Base-by-base conservation (phyloP, 805 yeast genomes). In the Wickerhamomyces alni region DNA sequence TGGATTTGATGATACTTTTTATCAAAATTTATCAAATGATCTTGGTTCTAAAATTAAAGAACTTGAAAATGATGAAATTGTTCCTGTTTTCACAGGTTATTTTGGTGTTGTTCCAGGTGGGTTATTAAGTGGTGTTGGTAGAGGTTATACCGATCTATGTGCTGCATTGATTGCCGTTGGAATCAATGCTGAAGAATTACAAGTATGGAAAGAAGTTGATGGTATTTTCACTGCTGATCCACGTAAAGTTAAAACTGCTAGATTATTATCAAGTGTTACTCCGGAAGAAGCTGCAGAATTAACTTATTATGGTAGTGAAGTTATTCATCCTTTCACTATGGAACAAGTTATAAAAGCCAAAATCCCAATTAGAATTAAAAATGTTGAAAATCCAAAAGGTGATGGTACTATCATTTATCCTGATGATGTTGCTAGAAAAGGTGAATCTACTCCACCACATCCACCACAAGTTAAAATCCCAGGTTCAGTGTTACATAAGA, bases 161-260 rank as follows among this genome's bases (percentile, higher is more conserved):
- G 99, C 99, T 16, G 99, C 98, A 2, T 72, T 93, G 55, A 75
- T 88, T 30, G 96, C 99, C 0, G 98, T 93, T 22, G 99, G 97
- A 2, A 64, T 83, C 36, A 77, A 73, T 46, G 97, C 98, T 5
- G 94, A 87, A 33, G 99, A 93, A 64, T 71, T 93, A 46, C 99
- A 93, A 66, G 87, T 93, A 36, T 93, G 99, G 99, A 93, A 93
- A 55, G 99, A 93, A 67, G 99, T 93, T 38, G 99, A 93, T 60
- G 99, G 99, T 53, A 93, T 93, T 30, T 93, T 93, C 69, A 89
- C 98, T 1, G 99, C 99, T 3, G 99, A 93, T 60, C 99, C 99
- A 30, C 73, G 99, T 45, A 93, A 93, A 54, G 98, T 93, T 22
- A 82, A 88, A 28, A 79, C 77, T 40, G 99, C 99, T 4, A 73